Evolutionary conservation across 163 green algal species (phyloP), one percentile per base, ranked within the genome.

Genomic region (Trebouxiophyceae sp.): DNA sequence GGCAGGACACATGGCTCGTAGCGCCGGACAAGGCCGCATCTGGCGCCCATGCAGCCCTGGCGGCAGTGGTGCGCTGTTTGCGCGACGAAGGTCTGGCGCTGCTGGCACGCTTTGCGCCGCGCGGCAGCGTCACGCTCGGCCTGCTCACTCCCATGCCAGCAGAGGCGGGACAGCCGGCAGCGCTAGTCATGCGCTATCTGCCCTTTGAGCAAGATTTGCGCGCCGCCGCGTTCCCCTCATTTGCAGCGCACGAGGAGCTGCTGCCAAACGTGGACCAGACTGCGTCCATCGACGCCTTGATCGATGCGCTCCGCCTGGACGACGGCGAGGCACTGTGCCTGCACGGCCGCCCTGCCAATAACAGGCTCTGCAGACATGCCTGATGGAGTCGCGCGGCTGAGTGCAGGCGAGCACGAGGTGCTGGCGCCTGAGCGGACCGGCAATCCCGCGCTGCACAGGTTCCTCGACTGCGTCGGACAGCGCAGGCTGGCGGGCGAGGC

Each of bases 1-100:
- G n/a, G 34, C 54, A 69, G 63, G 63, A 69, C 34, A 56, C 22
- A 16, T 69, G 63, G 63, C 33, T 69, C 33, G 19, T 69, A n/a
- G 63, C 54, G 2, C 54, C 63, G 20, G 33, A 62, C 4, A 69
- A 69, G 55, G 54, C 55, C 4, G 56, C 55, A 12, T 29, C 39
- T 2, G 23, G 31, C 16, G 26, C 54, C 5, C 33, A 46, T 8
- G 26, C 61, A 6, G 54, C 54, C 19, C 39, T 69, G 26, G 62
- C 63, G n/a, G 63, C 63, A 8, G 29, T 69, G 12, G 54, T 33
- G 20, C 54, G 54, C n/a, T 50, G 54, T 5, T 33, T 69, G 26
- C 6, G 34, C 26, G 47, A 45, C 3, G 45, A 30, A 29, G 20
- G 56, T 6, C 16, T 20, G 19, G 50, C 6, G 6, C n/a, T 59